Evolutionary conservation across 345 rosid species (phyloP).

Genomic region (Sisymbrium irio): DNA sequence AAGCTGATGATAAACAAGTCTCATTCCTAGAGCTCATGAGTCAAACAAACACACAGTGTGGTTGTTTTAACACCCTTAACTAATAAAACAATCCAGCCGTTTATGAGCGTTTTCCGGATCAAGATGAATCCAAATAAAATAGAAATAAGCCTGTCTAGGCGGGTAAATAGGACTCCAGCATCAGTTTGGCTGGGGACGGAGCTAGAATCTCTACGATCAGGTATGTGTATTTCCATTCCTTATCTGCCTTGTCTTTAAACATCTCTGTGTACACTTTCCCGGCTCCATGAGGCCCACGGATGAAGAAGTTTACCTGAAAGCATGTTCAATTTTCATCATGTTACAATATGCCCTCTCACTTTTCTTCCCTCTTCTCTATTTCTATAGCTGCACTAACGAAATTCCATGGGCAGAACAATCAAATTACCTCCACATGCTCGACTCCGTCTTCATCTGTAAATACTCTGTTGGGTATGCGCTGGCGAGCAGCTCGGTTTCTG

Average conservation of each 20-base stretch:
- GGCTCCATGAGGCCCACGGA: constrained; percentile 94
- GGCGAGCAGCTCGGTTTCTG: constrained; percentile 95
- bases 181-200: constrained; percentile 67
- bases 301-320: constrained; percentile 64
- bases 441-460: constrained; percentile 92
- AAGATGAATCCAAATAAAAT: background rate
- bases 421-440: constrained; percentile 83
- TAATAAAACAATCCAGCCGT: constrained; percentile 6
- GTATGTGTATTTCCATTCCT: constrained; percentile 85
- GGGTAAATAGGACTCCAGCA: constrained; percentile 88
- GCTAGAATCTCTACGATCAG: constrained; percentile 72
- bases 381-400: background rate
- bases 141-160: constrained; percentile 34
- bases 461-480: constrained; percentile 73
- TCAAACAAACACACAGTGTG: background rate
- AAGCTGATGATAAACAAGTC: background rate
- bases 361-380: background rate
- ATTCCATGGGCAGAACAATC: background rate
- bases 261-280: constrained; percentile 85
- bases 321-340: background rate
- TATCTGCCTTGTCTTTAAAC: constrained; percentile 84
- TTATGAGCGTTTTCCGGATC: background rate
- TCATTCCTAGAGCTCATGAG: background rate
- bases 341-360: background rate
- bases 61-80: background rate